Base-by-base conservation (phyloP, 495 filamentous ascomycete genomes). In the Talaromyces trachyspermus region DNA sequence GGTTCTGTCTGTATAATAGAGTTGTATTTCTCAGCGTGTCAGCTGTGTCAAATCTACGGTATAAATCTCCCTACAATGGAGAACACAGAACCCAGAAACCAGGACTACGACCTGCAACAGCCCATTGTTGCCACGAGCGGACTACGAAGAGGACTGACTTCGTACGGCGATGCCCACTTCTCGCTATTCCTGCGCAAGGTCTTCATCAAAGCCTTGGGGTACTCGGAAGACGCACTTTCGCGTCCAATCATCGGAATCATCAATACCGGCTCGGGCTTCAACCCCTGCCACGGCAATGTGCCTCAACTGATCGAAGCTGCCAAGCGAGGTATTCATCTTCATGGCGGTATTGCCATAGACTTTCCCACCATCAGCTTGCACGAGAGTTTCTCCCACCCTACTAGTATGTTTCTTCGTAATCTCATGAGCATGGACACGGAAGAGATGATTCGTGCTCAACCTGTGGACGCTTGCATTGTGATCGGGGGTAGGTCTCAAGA, bases 341-440 rank as follows among this genome's bases (percentile, higher is more conserved):
- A 65, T 42, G 81, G 81, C 0, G 80, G 80, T 0, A 54, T 84
- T 26, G 76, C 80, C 2, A 68, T 84, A 18, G 80, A 83, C 20
- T 85, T 84, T 51, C 80, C 80, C 2, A 84, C 80, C 1, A 84
- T 84, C 30, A 82, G 76, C 44, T 49, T 85, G 6, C 76, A 79
- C 37, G 81, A 85, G 61, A 69, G 66, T 0, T 84, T 84, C 55
- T 72, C 80, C 0, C 59, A 72, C 35, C 80, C 80, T 3, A 83
- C 80, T 7, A 85, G 81, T 61, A 85, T 85, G 80, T 84, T 77
- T 46, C 49, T 84, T 46, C 56, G 81, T 35, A 85, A 84, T 55
- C 43, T 84, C 35, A 84, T 85, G 80, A 79, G 77, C 52, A 82
- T 85, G 79, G 80, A 85, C 54, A 84, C 81, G 0, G 81, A 85